Conservation (phyloP, 768 basidiomycete genomes). For the Boletus coccyginus region DNA sequence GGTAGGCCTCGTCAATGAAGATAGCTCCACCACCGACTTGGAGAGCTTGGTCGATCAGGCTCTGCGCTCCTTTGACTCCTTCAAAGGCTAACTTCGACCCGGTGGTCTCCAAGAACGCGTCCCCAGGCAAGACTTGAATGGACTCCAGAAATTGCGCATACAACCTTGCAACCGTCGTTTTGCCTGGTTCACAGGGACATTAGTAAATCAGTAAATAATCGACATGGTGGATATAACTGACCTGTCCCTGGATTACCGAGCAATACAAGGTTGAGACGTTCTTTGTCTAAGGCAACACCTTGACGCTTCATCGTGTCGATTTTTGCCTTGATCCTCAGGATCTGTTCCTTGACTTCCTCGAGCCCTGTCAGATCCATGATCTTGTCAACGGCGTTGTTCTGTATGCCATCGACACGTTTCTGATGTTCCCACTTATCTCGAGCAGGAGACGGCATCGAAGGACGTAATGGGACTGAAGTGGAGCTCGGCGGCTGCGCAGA, state of each 20-base stretch:
- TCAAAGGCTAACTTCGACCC: slow-evolving; percentile 58
- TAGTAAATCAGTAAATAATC: background rate
- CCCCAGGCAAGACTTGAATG: slow-evolving; percentile 50
- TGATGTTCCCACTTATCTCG: slow-evolving; percentile 17
- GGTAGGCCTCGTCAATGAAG: slow-evolving; percentile 74
- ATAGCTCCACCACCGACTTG: slow-evolving; percentile 59
- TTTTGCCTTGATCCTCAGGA: slow-evolving; percentile 55
- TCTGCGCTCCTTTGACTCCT: slow-evolving; percentile 40
- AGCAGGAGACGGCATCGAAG: slow-evolving; percentile 10
- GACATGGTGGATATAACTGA: slow-evolving; percentile 47
- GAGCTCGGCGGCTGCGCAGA: slow-evolving; percentile 1
- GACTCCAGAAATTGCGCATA: slow-evolving; percentile 64
- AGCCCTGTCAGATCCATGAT: slow-evolving; percentile 69
- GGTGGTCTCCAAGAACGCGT: slow-evolving; percentile 58
- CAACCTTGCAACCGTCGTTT: slow-evolving; percentile 40
- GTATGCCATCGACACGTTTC: slow-evolving; percentile 53
- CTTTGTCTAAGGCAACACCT: slow-evolving; percentile 43
- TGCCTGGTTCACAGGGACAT: slow-evolving; percentile 1
- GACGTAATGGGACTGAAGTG: background rate
- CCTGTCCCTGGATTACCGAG: slow-evolving; percentile 75
- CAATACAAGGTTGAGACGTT: slow-evolving; percentile 59
- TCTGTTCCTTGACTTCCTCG: slow-evolving; percentile 57
- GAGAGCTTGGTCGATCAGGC: slow-evolving; percentile 41
- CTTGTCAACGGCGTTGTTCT: slow-evolving; percentile 51
- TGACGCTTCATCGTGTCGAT: slow-evolving; percentile 49